Base-by-base conservation (phyloP, 495 filamentous ascomycete species). In the Thermothielavioides terrestris region DNA sequence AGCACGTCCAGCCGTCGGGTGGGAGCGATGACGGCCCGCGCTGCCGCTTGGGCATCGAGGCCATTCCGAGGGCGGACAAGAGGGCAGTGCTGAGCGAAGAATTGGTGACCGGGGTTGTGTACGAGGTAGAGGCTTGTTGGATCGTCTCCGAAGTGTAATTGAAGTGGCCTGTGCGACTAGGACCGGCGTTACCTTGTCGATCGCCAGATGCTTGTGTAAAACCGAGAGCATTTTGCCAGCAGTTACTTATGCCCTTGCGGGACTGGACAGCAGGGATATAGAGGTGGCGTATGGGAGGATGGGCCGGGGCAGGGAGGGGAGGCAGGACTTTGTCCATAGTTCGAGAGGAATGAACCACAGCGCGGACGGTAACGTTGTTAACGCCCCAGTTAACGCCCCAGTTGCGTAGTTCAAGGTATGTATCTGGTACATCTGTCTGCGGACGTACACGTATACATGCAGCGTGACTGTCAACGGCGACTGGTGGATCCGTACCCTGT, bases 401-500 rank as follows among this genome's bases (percentile, higher is more conserved):
- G n/a, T n/a, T n/a, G n/a, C n/a, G n/a, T n/a, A n/a, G n/a, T n/a
- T n/a, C n/a, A n/a, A n/a, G n/a, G n/a, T n/a, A n/a, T n/a, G n/a
- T n/a, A n/a, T n/a, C n/a, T n/a, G n/a, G n/a, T n/a, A n/a, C n/a
- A n/a, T n/a, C n/a, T n/a, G n/a, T n/a, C n/a, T n/a, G n/a, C n/a
- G n/a, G n/a, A n/a, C n/a, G n/a, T n/a, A n/a, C n/a, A n/a, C n/a
- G n/a, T n/a, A n/a, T n/a, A n/a, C n/a, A n/a, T n/a, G n/a, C n/a
- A n/a, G n/a, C n/a, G n/a, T n/a, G n/a, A n/a, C n/a, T n/a, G n/a
- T 55, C 69, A 95, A 56, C 90, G 78, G 49, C 92, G 76, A 49
- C 76, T 80, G 0, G 89, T 95, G 11, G 87, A 88, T 6, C 92
- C 92, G 70, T 94, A 97, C 1, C 92, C 92, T 6, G 89, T 95